Evolutionary conservation across 2,329 filamentous ascomycete species (phyloP).

Genomic region (Torrubiellomyces zombiae): DNA sequence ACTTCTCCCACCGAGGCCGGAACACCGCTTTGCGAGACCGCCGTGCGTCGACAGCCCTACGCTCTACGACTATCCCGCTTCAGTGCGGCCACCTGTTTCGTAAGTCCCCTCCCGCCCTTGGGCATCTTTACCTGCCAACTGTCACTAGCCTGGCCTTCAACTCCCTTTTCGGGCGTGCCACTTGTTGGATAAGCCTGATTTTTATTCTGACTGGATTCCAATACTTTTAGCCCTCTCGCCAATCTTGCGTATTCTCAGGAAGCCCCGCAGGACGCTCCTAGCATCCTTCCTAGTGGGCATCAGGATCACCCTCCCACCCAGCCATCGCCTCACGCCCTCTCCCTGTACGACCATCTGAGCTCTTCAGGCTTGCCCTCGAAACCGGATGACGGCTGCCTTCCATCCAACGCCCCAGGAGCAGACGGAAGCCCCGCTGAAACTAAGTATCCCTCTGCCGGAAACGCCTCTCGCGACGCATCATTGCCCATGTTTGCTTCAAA

Average conservation of each 20-base stretch:
- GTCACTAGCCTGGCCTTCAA: neutral
- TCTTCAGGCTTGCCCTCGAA: slow-evolving; percentile 16
- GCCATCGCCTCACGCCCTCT: slow-evolving; percentile 22
- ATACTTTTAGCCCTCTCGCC: slow-evolving; percentile 9
- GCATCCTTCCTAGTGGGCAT: slow-evolving; percentile 24
- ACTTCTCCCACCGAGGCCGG: slow-evolving; percentile 25
- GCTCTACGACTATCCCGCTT: slow-evolving; percentile 38
- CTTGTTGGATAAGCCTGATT: no score
- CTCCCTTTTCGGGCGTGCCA: no score
- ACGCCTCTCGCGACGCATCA: no score
- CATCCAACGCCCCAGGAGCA: slow-evolving; percentile 12
- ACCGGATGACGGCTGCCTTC: slow-evolving; percentile 9
- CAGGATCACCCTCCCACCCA: slow-evolving; percentile 24
- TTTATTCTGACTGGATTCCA: slow-evolving; percentile 13
- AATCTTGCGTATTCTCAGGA: slow-evolving; percentile 10
- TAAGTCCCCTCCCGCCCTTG: slow-evolving; percentile 12
- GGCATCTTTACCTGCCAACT: neutral
- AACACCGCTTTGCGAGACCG: slow-evolving; percentile 35
- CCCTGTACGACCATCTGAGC: slow-evolving; percentile 26
- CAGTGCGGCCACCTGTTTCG: slow-evolving; percentile 8
- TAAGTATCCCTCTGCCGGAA: slow-evolving; percentile 7
- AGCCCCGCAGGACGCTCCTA: slow-evolving; percentile 14
- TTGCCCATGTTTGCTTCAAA: slow-evolving; percentile 34
- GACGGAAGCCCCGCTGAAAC: slow-evolving; percentile 13
- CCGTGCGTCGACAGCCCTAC: slow-evolving; percentile 44